Conservation (phyloP, 2,329 filamentous ascomycete species). For the Dothistroma septosporum region DNA sequence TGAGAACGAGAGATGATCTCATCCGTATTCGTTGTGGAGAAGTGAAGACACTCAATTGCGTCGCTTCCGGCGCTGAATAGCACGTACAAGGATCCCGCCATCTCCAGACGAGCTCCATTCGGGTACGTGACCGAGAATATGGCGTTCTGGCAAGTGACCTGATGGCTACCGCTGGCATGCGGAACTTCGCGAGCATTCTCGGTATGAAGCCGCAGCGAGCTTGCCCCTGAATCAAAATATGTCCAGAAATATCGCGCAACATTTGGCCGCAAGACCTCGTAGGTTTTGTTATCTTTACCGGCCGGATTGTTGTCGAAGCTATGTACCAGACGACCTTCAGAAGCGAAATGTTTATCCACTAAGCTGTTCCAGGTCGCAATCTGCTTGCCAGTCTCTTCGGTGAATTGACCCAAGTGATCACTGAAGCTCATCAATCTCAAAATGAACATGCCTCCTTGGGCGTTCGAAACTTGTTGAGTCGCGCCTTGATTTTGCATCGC, state of each 20-base stretch:
- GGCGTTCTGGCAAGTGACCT: conserved; percentile 70
- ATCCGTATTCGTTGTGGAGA: conserved; percentile 69
- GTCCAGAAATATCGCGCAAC: conserved; percentile 86
- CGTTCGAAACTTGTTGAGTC: conserved; percentile 7
- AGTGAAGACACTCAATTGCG: conserved; percentile 81
- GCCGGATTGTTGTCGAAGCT: conserved; percentile 31
- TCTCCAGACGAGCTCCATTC: conserved; percentile 59
- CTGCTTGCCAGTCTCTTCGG: conserved; percentile 57
- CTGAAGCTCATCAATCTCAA: conserved; percentile 54
- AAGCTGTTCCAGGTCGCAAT: conserved; percentile 75
- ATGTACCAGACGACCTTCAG: conserved; percentile 66
- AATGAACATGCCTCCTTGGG: conserved; percentile 41
- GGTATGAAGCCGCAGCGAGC: conserved; percentile 78
- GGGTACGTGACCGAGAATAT: conserved; percentile 88
- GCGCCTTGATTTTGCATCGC: conserved; percentile 21
- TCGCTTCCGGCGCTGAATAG: conserved; percentile 69
- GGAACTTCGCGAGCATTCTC: conserved; percentile 61
- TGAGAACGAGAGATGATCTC: conserved; percentile 74
- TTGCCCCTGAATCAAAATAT: conserved; percentile 81
- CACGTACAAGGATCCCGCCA: conserved; percentile 66
- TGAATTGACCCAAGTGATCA: conserved; percentile 54
- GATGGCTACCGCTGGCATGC: conserved; percentile 61
- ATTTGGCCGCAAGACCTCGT: conserved; percentile 77
- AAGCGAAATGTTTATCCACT: conserved; percentile 76
- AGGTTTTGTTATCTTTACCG: conserved; percentile 61